Evolutionary conservation across 2,329 filamentous ascomycete genomes (phyloP).

Genomic region (Penicillium sp.): DNA sequence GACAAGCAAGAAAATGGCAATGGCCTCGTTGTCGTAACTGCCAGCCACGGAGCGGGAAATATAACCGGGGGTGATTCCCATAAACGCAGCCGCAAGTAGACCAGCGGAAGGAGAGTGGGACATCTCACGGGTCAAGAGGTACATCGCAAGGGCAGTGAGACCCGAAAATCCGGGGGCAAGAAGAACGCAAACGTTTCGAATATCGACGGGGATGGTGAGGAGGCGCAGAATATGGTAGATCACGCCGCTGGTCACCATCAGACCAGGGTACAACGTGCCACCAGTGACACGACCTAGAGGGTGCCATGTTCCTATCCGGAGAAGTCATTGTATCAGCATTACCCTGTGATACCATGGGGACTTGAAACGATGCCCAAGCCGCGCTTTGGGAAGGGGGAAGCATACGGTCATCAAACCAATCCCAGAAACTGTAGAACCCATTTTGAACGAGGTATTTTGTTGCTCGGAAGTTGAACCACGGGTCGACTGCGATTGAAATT

Average conservation of each 20-base stretch:
- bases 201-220: constrained; percentile 91
- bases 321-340: constrained; percentile 25
- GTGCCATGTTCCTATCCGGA: constrained; percentile 81
- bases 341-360: constrained; percentile 7
- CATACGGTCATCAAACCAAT: constrained; percentile 98
- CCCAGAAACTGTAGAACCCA: constrained; percentile 99
- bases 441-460: constrained; percentile 96
- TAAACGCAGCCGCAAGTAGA: constrained; percentile 90
- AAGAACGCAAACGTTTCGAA: constrained; percentile 97
- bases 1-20: constrained; percentile 97
- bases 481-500: constrained; percentile 72
- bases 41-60: constrained; percentile 97
- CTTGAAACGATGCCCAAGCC: constrained; percentile 11
- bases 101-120: constrained; percentile 92
- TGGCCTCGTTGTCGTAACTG: constrained; percentile 99
- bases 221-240: constrained; percentile 94
- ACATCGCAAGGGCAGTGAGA: constrained; percentile 87
- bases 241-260: constrained; percentile 98
- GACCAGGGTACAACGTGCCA: constrained; percentile 95
- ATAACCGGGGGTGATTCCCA: constrained; percentile 97
- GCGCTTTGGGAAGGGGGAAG: constrained; percentile 19
- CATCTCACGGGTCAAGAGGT: constrained; percentile 97
- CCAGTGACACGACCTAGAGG: constrained; percentile 97
- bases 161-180: constrained; percentile 94
- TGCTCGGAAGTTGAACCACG: constrained; percentile 99